Base-by-base conservation (phyloP, 371 early-diverging fungal genomes). In the Mortierella sp. region DNA sequence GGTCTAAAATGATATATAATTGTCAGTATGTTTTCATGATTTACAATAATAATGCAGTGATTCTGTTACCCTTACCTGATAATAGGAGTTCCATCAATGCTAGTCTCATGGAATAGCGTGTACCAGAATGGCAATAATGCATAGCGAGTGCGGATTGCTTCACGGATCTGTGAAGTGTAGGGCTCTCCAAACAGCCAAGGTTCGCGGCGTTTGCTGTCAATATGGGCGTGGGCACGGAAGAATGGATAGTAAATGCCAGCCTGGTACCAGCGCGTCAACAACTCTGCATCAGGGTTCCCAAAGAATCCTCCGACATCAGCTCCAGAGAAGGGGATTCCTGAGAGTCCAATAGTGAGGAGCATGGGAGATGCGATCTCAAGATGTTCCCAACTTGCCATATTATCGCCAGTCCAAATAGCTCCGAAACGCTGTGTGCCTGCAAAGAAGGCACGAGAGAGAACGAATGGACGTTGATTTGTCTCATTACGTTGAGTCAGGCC, bases 251-350 rank as follows among this genome's bases (percentile, higher is more conserved):
- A 94, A 7, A 91, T 90, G 42, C 87, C 97, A n/a, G 92, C 85
- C 84, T 96, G 96, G 76, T 95, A 96, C 97, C 97, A 97, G 10
- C 97, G 93, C 0, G 88, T 84, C 61, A 95, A 81, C 4, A 97
- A 79, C 43, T 96, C 96, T 2, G 92, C 82, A 0, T 91, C 88
- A 5, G 96, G 95, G 76, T 96, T 95, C 23, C 90, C 90, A 83
- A 97, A 96, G 87, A 97, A 97, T 22, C 97, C 97, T 61, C 96
- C 96, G 32, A 96, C 93, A 84, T 97, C 96, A 58, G 96, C 96
- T 81, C 97, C 97, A 19, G 87, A 83, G 72, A 97, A 96, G 7
- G 91, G 79, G 32, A 96, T 76, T 58, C 96, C 97, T 43, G 90
- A 85, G 31, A 94, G 67, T 68, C 92, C 87, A 54, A 93, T 90